Evolutionary conservation across 129 eudicot genomes (phyloP).

Genomic region (Flaveria ramosissima): DNA sequence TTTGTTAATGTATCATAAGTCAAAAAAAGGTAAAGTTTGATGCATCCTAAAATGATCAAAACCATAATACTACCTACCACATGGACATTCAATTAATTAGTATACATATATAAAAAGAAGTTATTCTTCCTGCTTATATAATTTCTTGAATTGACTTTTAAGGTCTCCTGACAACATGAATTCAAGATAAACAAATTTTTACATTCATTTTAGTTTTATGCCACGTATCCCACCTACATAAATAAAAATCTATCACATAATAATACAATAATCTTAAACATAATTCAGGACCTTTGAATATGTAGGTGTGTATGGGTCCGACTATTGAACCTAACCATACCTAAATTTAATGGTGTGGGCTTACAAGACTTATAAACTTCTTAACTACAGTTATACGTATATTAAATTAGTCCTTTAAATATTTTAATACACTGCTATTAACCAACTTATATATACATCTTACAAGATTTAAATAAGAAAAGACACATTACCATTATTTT

Average conservation of each 20-base stretch:
- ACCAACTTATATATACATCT: too few relatives aligned
- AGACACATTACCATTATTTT: too few relatives aligned
- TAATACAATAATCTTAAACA: neutral
- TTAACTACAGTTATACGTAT: neutral
- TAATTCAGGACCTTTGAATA: neutral
- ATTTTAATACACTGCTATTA: too few relatives aligned
- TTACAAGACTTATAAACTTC: neutral
- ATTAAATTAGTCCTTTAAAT: too few relatives aligned
- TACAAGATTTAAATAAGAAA: too few relatives aligned
- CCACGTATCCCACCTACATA: constrained; percentile 7
- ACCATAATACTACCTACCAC: too few relatives aligned
- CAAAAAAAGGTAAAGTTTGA: too few relatives aligned
- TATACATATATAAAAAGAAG: neutral
- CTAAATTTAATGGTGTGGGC: constrained; percentile 20
- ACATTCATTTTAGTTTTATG: neutral
- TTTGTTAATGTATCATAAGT: too few relatives aligned
- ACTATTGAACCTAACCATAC: constrained; percentile 25
- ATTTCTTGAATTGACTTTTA: neutral
- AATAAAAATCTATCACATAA: neutral
- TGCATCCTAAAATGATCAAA: too few relatives aligned
- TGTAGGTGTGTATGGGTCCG: constrained; percentile 27
- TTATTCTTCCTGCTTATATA: neutral
- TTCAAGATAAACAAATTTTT: neutral
- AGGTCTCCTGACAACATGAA: neutral
- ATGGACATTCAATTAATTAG: too few relatives aligned